Conservation (phyloP, 164 flowering plant genomes). For the Saururus chinensis region DNA sequence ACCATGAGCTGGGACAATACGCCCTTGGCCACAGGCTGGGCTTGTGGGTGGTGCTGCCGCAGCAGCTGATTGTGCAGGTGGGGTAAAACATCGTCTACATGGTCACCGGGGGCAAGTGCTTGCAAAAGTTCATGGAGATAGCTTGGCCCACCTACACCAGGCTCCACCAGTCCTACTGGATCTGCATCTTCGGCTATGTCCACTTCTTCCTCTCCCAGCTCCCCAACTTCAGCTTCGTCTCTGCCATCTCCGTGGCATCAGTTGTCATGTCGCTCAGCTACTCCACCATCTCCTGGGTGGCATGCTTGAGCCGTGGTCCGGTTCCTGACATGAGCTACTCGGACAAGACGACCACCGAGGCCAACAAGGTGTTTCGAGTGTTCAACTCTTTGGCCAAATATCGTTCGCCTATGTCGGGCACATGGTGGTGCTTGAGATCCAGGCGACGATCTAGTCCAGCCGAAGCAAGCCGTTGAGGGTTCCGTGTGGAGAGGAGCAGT, state of each 20-base stretch:
- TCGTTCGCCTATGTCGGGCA: conserved; percentile 84
- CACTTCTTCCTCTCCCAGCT: too few relatives aligned
- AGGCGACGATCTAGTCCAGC: conserved; percentile 87
- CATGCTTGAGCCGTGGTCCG: conserved; percentile 48
- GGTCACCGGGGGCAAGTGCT: too few relatives aligned
- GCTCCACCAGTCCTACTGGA: too few relatives aligned
- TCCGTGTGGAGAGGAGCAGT: conserved; percentile 81
- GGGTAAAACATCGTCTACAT: conserved; percentile 85
- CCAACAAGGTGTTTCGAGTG: conserved; percentile 61
- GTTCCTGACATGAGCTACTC: too few relatives aligned
- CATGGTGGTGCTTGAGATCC: conserved; percentile 91
- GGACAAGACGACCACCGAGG: conserved; percentile 43
- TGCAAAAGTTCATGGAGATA: too few relatives aligned
- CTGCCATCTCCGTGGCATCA: conserved; percentile 74
- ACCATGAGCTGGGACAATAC: conserved; percentile 75
- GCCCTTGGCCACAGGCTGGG: conserved; percentile 66
- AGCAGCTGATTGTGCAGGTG: conserved; percentile 78
- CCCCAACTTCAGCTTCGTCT: conserved; percentile 80
- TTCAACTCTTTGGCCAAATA: conserved; percentile 80
- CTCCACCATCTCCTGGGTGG: conserved; percentile 88
- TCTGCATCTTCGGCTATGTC: too few relatives aligned
- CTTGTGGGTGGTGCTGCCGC: conserved; percentile 83
- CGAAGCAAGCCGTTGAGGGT: conserved; percentile 70
- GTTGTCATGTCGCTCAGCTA: conserved; percentile 87
- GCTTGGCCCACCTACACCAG: too few relatives aligned